phyloP scores from a whole-genome alignment of 495 filamentous ascomycete genomes.

The Talaromyces nanjingensis region DNA sequence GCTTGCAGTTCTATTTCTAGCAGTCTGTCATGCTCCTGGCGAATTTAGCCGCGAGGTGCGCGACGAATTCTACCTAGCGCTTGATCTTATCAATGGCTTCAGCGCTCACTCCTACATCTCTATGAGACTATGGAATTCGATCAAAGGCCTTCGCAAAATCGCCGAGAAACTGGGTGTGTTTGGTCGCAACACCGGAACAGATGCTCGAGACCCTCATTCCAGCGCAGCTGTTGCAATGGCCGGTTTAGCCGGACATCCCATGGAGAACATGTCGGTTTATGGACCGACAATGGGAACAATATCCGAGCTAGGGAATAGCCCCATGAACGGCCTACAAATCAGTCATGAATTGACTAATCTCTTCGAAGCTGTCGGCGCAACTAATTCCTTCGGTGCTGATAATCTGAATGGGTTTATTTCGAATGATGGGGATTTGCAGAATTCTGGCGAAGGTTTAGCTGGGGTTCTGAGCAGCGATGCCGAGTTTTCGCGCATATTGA shows the following conservation, averaged over 20 bases:
- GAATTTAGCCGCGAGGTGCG: constrained; percentile 67
- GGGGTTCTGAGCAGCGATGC: constrained; percentile 54
- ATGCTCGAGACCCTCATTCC: constrained; percentile 51
- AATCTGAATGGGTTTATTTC: constrained; percentile 37
- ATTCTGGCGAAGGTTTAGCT: constrained; percentile 39
- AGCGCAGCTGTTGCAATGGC: constrained; percentile 68
- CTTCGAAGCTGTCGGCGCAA: constrained; percentile 64
- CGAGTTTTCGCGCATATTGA: constrained; percentile 56
- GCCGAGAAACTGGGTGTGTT: constrained; percentile 73
- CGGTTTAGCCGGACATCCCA: constrained; percentile 61
- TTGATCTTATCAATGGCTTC: constrained; percentile 75
- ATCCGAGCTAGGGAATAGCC: constrained; percentile 51
- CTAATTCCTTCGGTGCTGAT: constrained; percentile 37
- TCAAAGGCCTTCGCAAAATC: constrained; percentile 70
- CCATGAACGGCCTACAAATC: constrained; percentile 55
- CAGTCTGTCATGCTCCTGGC: constrained; percentile 71
- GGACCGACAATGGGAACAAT: constrained; percentile 31
- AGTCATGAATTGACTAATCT: constrained; percentile 58
- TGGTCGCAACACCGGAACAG: constrained; percentile 31
- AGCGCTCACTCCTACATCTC: constrained; percentile 72
- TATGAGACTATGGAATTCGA: constrained; percentile 75
- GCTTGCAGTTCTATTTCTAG: constrained; percentile 74
- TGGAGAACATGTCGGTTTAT: constrained; percentile 52
- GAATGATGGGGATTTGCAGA: constrained; percentile 36
- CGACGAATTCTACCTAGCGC: constrained; percentile 81